Evolutionary conservation across 148 eudicot species (phyloP).

Genomic region (Spergularia marina): DNA sequence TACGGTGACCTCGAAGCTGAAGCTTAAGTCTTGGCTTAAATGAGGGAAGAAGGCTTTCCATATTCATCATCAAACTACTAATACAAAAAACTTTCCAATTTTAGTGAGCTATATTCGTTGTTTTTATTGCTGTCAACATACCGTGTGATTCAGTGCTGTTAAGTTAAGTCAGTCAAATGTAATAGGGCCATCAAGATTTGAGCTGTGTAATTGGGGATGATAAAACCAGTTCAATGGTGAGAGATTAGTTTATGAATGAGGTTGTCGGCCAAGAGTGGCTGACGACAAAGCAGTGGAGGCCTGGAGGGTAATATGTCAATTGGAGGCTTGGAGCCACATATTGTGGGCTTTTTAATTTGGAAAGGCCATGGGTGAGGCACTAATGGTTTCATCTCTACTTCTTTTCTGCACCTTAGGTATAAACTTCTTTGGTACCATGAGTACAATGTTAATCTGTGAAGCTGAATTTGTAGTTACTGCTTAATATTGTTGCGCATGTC

Average conservation of each 20-base stretch:
- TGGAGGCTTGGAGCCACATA: no score
- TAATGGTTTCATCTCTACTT: background rate
- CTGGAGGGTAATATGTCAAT: no score
- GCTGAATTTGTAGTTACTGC: conserved; percentile 14
- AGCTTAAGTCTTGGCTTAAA: no score
- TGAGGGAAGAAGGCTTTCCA: no score
- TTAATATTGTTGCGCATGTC: conserved; percentile 14
- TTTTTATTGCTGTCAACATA: no score
- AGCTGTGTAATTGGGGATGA: background rate
- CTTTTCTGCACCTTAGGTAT: background rate
- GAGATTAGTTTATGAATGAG: background rate
- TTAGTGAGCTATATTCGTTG: no score
- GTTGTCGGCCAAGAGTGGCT: background rate
- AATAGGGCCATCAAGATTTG: background rate
- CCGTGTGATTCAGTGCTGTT: no score
- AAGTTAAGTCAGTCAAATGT: no score
- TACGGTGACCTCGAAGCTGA: no score
- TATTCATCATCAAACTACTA: no score
- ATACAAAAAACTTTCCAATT: no score
- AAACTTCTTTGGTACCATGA: background rate
- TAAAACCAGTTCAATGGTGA: background rate
- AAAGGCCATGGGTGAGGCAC: background rate
- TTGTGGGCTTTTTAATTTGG: background rate
- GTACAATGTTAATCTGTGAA: background rate
- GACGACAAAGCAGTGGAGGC: no score